These are phyloP conservation scores for Craspedostauros australis DNA, from an alignment of 108 stramenopile genomes.

Conservation along the genomic window DNA sequence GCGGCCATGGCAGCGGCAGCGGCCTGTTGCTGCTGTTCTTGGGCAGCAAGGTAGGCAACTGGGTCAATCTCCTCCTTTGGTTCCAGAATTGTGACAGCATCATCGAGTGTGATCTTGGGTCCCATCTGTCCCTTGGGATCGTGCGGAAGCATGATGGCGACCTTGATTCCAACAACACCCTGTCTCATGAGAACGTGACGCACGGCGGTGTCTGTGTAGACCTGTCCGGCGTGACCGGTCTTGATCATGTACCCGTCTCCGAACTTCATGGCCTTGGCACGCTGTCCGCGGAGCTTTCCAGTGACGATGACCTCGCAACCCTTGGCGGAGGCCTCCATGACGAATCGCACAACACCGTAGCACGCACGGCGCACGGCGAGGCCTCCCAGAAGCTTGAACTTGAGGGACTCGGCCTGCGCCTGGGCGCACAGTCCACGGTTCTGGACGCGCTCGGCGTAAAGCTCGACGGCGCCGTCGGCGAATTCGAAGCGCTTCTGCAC, in stretches of 20 bases:
- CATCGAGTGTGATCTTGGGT: conserved; percentile 88
- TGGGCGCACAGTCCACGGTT: conserved; percentile 99
- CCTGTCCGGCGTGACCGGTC: conserved; percentile 96
- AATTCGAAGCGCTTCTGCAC: conserved; percentile 99
- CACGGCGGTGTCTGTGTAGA: conserved; percentile 97
- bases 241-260: conserved; percentile 99
- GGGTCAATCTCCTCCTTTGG: conserved; percentile 83
- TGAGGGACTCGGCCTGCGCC: conserved; percentile 99
- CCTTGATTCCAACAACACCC: conserved; percentile 99
- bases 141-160: conserved; percentile 97
- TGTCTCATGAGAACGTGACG: conserved; percentile 99
- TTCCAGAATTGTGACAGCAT: conserved; percentile 88
- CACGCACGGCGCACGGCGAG: conserved; percentile 99
- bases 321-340: conserved; percentile 99
- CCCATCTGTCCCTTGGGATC: conserved; percentile 89
- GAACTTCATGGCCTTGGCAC: conserved; percentile 99
- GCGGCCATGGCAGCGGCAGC: conserved; percentile 31
- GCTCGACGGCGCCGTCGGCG: conserved; percentile 95
- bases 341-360: conserved; percentile 99
- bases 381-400: conserved; percentile 98
- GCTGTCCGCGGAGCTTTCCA: conserved; percentile 99
- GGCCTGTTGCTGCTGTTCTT: conserved; percentile 46
- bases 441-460: conserved; percentile 98
- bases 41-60: conserved; percentile 57
- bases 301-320: conserved; percentile 99